These are phyloP conservation scores for Alternaria tenuissima DNA, from an alignment of 2,329 filamentous ascomycete genomes.

Conservation along the genomic window DNA sequence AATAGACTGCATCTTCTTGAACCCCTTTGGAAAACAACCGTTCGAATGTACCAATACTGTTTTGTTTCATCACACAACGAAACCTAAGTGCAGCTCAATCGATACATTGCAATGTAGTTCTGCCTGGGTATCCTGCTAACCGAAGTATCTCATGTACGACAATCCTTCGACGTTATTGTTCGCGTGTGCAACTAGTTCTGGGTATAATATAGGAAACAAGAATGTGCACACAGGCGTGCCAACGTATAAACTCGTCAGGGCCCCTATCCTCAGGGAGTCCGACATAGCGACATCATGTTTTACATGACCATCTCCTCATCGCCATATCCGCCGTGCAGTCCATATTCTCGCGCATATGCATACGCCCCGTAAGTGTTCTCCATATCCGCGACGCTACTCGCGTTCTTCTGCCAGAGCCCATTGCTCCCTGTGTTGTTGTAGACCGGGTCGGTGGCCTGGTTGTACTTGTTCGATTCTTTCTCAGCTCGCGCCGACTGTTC, in stretches of 20 bases:
- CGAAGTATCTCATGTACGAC: slow-evolving; percentile 6
- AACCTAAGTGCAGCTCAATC: background rate
- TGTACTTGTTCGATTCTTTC: slow-evolving; percentile 57
- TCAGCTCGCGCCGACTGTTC: slow-evolving; percentile 58
- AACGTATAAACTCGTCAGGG: background rate
- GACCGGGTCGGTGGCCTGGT: slow-evolving; percentile 72
- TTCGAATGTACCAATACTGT: slow-evolving; percentile 6
- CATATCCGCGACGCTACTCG: slow-evolving; percentile 60
- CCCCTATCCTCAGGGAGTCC: background rate
- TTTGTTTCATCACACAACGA: background rate
- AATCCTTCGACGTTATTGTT: background rate
- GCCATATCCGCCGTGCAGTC: slow-evolving; percentile 48
- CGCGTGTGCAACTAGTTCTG: slow-evolving; percentile 4
- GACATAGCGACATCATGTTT: slow-evolving; percentile 4
- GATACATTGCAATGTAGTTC: background rate
- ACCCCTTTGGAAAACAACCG: background rate
- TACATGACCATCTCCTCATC: slow-evolving; percentile 55
- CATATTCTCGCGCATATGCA: slow-evolving; percentile 62
- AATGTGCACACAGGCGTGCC: background rate
- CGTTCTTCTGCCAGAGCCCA: slow-evolving; percentile 59
- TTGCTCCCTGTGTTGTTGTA: slow-evolving; percentile 58
- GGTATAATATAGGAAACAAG: slow-evolving; percentile 9
- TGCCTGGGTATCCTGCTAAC: slow-evolving; percentile 11
- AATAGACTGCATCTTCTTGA: slow-evolving; percentile 12
- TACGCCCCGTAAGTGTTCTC: slow-evolving; percentile 73